Evolutionary conservation across 2,329 filamentous ascomycete genomes (phyloP).

Genomic region (Epichloe elymi): DNA sequence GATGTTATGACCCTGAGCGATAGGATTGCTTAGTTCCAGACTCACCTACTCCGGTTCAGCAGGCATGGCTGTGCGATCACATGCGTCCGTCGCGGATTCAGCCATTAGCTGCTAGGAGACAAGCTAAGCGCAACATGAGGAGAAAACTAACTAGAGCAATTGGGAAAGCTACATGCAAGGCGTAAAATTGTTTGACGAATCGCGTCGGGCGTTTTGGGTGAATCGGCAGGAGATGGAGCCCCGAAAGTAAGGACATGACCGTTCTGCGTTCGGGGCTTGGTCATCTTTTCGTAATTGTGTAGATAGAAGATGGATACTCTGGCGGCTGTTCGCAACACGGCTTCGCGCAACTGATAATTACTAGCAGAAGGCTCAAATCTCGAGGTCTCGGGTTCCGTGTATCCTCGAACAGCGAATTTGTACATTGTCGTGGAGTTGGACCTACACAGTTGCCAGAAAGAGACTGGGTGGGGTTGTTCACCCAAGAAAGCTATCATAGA

Average conservation of each 20-base stretch:
- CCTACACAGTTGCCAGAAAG: too few species aligned
- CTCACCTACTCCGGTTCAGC: not conserved
- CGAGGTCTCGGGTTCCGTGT: not conserved
- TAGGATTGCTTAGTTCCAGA: slow-evolving; percentile 14
- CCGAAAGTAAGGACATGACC: not conserved
- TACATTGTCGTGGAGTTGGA: too few species aligned
- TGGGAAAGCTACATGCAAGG: not conserved
- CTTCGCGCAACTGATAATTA: not conserved
- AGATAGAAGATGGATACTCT: not conserved
- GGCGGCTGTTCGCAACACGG: not conserved
- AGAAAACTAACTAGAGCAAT: not conserved
- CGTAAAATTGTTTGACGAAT: not conserved
- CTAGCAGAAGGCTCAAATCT: not conserved
- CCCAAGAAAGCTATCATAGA: not conserved
- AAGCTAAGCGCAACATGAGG: slow-evolving; percentile 3
- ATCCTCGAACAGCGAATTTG: too few species aligned
- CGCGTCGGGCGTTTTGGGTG: not conserved
- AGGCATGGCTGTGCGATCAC: not conserved
- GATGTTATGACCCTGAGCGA: slow-evolving; percentile 48
- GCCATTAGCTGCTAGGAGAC: slow-evolving; percentile 3
- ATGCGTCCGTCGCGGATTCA: slow-evolving; percentile 4
- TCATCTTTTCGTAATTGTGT: not conserved
- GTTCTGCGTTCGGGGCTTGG: not conserved
- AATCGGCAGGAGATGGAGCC: not conserved
- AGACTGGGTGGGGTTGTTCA: too few species aligned